Evolutionary conservation across 352 stramenopile genomes (phyloP), one percentile per base, ranked within the genome.

Genomic region (Pythium oligandrum): DNA sequence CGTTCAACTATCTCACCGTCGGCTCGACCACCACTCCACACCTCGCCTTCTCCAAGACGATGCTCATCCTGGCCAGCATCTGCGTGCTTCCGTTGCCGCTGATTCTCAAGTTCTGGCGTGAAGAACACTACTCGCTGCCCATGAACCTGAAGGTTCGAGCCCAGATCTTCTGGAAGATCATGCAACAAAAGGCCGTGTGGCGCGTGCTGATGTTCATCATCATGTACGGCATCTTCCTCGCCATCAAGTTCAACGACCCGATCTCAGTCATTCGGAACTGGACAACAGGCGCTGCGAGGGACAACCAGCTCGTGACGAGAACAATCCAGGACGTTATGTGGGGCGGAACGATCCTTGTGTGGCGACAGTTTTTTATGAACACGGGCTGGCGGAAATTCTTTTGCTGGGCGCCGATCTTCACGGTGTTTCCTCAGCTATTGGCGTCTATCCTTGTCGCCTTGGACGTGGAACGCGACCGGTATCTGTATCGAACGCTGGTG

Each of bases 151-250:
- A 77, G 62, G 74, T 81, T 36, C 77, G 75, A 39, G 75, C 66
- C 12, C 71, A 81, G 52, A 84, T 81, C 51, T 64, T 84, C 49
- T 86, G 73, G 78, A 88, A 86, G 63, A 83, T 85, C 65, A 83
- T 85, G 66, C 71, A 86, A 61, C 78, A 88, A 57, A 86, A 86
- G 56, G 78, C 73, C 6, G 75, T 88, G 66, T 86, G 78, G 75
- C 70, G 70, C 31, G 78, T 85, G 51, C 57, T 88, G 10, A 70
- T 69, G 43, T 88, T 88, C 57, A 79, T 83, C 52, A 77, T 65
- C 42, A 66, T 83, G 51, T 88, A 81, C 54, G 74, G 59, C 36
- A 39, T 88, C 3, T 88, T 88, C 55, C 50, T 83, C 30, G 52
- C 65, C 37, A 73, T 86, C 51, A 73, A 73, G 49, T 88, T 88